Base-by-base conservation (phyloP, 306 rosid species). In the Vicia faba region DNA sequence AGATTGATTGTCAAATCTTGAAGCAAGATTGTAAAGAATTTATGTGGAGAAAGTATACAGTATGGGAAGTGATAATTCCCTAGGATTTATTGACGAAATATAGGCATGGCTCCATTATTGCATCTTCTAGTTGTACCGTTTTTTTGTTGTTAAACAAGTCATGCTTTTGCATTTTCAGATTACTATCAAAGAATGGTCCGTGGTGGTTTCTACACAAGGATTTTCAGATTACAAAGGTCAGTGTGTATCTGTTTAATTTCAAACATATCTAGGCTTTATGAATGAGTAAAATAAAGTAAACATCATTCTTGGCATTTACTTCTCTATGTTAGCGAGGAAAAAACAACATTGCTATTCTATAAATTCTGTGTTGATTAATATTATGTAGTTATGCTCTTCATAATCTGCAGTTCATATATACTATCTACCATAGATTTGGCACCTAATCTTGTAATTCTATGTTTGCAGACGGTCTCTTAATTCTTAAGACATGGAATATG, bases 151-250 rank as follows among this genome's bases (percentile, higher is more conserved):
- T 70, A 60, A 73, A 55, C 19, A 19, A 25, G 54, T 62, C 15
- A 51, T 13, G 46, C 49, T 66, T 76, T 75, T 57, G 18, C 56
- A n/a, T 68, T 71, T 70, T 82, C 87, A 92, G 97, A 79, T 82
- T 85, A 64, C 82, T 78, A 58, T 85, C 89, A 57, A 89, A 80
- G 84, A 84, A 83, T 35, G 97, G 97, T 74, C 97, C 97, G 10
- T 92, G 95, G 96, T 89, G 95, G 96, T 92, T 92, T 77, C 78
- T 87, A 31, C 95, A 92, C 77, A 80, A 78, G 75, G 79, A 83
- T 75, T 75, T 71, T 13, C 80, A 69, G 49, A 66, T 66, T 70
- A 63, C 62, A 14, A 69, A 84, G 92, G 96, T 88, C 62, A 65
- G 85, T 69, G 18, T 41, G 61, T 59, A 51, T 58, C 70, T 59